Base-by-base conservation (phyloP, 2,329 filamentous ascomycete genomes). In the Ophiocordyceps camponoti-leonardi region DNA sequence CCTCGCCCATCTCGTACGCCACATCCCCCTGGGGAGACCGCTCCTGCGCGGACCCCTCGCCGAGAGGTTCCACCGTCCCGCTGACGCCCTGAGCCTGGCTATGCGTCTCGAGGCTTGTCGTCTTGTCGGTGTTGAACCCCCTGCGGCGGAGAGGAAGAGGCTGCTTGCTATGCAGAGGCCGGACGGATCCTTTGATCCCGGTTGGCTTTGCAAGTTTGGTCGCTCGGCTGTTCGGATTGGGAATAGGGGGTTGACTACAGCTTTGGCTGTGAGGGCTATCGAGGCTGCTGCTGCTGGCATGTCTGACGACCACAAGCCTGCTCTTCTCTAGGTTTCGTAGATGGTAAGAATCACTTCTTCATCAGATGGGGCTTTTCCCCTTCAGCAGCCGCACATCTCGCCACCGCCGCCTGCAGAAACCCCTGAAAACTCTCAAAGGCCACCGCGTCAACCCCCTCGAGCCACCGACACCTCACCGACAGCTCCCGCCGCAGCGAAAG, bases 351-450 rank as follows among this genome's bases (percentile, higher is more conserved):
- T 33, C 31, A 33, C 4, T 33, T 4, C 13, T 4, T 26, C 23
- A 26, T 26, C n/a, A n/a, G n/a, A n/a, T n/a, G n/a, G n/a, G n/a
- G 5, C 8, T 26, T 26, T 26, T 4, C 23, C 23, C 23, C 23
- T 26, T 8, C 23, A 26, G 23, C 23, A n/a, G n/a, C n/a, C n/a
- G n/a, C n/a, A n/a, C n/a, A 26, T 8, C 23, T 26, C 23, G 23
- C 23, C 23, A 16, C 31, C 5, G 54, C 67, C 10, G 56, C 49
- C 59, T 79, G 83, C 41, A 93, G 51, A 67, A 88, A 86, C 0
- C 86, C 87, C 49, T 79, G 82, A 50, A 98, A 86, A 58, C 88
- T 95, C 63, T 93, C 84, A 61, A 90, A 94, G 0, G 92, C 57
- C 1, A 79, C 70, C 18, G 73, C 67, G 51, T 94, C 83, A 6